phyloP scores from a whole-genome alignment of 2,329 filamentous ascomycete species.

The Meredithiella fracta region DNA sequence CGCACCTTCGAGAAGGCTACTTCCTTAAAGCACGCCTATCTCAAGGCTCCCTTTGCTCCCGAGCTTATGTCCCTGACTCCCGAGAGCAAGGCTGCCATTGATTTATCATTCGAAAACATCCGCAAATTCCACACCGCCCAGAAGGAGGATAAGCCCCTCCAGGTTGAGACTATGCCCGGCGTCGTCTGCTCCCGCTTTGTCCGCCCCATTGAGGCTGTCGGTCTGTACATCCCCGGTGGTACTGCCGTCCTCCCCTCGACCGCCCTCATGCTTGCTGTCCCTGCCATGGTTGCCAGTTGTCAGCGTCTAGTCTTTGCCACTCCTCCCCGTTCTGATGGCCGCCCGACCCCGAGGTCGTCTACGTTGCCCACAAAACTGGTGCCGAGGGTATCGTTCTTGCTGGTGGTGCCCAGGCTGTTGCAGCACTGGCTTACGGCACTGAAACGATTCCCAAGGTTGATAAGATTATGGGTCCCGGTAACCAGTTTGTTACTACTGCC shows the following conservation, averaged over 20 bases:
- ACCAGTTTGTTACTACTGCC: slow-evolving; percentile 94
- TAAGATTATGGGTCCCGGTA: slow-evolving; percentile 94
- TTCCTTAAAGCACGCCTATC: slow-evolving; percentile 71
- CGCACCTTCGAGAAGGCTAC: slow-evolving; percentile 97
- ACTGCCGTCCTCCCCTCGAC: slow-evolving; percentile 95
- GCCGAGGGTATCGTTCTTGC: slow-evolving; percentile 92
- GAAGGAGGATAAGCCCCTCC: slow-evolving; percentile 61
- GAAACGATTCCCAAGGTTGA: slow-evolving; percentile 91
- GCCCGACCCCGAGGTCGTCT: slow-evolving; percentile 90
- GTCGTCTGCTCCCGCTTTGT: slow-evolving; percentile 88
- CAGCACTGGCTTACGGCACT: slow-evolving; percentile 93
- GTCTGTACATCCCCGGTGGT: slow-evolving; percentile 86
- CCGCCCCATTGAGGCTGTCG: slow-evolving; percentile 86
- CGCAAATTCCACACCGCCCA: slow-evolving; percentile 86
- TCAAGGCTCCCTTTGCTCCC: slow-evolving; percentile 74
- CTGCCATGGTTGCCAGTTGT: slow-evolving; percentile 93
- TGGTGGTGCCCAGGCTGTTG: slow-evolving; percentile 87
- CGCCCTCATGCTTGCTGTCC: slow-evolving; percentile 93
- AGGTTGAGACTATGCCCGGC: slow-evolving; percentile 94
- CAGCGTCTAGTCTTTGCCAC: slow-evolving; percentile 87
- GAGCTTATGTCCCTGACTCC: slow-evolving; percentile 69
- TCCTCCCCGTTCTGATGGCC: slow-evolving; percentile 75
- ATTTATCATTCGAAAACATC: slow-evolving; percentile 88
- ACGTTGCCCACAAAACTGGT: slow-evolving; percentile 90
- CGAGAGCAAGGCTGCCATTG: slow-evolving; percentile 84